Conservation (phyloP, 2,329 filamentous ascomycete genomes). For the Rhinocladiella similis region DNA sequence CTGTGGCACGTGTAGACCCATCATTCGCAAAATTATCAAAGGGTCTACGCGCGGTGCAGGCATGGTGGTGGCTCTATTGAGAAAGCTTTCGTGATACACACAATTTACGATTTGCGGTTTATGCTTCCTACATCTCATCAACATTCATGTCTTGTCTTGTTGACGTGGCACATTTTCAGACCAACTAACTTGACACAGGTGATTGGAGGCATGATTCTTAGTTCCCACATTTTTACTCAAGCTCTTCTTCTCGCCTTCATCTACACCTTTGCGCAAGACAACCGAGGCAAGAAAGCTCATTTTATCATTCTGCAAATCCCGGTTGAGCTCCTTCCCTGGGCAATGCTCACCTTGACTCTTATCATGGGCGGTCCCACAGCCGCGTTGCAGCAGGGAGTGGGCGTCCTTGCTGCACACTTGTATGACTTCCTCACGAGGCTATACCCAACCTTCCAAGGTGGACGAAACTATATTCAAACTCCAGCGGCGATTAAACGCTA, state of each 20-base stretch:
- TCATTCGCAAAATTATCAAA: conserved; percentile 65
- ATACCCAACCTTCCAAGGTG: conserved; percentile 86
- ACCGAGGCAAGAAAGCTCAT: conserved; percentile 70
- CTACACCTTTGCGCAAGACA: conserved; percentile 85
- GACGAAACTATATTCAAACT: conserved; percentile 72
- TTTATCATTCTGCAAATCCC: conserved; percentile 85
- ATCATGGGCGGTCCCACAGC: conserved; percentile 62
- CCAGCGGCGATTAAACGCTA: conserved; percentile 70
- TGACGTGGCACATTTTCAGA: neutral
- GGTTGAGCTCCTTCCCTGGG: conserved; percentile 76
- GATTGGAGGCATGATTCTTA: conserved; percentile 41
- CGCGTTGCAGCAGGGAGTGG: conserved; percentile 67
- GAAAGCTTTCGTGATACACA: conserved; percentile 56
- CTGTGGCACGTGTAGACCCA: conserved; percentile 60
- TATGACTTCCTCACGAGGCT: conserved; percentile 88
- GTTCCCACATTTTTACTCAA: conserved; percentile 37
- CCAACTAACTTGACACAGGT: conserved; percentile 36
- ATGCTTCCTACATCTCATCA: conserved; percentile 62
- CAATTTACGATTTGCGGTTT: conserved; percentile 62
- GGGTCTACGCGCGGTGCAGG: conserved; percentile 67
- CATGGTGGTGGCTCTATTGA: conserved; percentile 76
- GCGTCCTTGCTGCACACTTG: conserved; percentile 83
- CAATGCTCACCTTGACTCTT: conserved; percentile 73
- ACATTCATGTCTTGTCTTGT: conserved; percentile 15
- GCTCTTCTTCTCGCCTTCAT: conserved; percentile 76